Evolutionary conservation across 2,329 filamentous ascomycete species (phyloP), one percentile per base, ranked within the genome.

Genomic region (Onygenales sp.): DNA sequence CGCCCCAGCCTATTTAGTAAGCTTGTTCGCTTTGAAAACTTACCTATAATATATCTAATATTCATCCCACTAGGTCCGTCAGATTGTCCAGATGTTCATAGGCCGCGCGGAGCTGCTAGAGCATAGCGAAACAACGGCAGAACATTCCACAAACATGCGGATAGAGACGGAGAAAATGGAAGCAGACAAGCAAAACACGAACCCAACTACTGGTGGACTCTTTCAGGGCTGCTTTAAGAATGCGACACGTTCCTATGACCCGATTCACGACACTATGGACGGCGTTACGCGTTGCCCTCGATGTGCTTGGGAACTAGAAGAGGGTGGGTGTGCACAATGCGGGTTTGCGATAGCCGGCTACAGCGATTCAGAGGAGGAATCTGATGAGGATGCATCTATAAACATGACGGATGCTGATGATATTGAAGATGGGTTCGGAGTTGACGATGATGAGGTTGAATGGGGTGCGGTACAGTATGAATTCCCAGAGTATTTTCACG

Each of bases 231-330:
- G 73, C 54, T 85, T 84, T 65, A 74, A 69, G 46, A 61, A 60
- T 2, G 64, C 61, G 41, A 35, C 41, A 5, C 60, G 58, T n/a
- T 50, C 56, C 55, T 70, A 39, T 54, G 69, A 59, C 60, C 69
- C 78, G 10, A 70, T 82, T 38, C 69, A 74, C 46, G 82, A 85
- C 59, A 69, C 76, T 36, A 75, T 77, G 62, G 83, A 86, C 63
- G 77, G 78, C 36, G 77, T 86, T 14, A 70, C 79, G 52, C 76
- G 83, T 58, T 87, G 84, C 64, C 83, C 83, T 1, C 58, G 70
- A 2, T 87, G 84, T 66, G 68, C 75, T 7, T 80, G 79, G 75
- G 84, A 87, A 65, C 71, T 86, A 46, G 80, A 83, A 62, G 81
- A 83, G 43, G 79, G 80, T 59, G 66, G 60, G 3, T 87, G 84